Evolutionary conservation across 345 rosid species (phyloP).

Genomic region (Ricinus communis): DNA sequence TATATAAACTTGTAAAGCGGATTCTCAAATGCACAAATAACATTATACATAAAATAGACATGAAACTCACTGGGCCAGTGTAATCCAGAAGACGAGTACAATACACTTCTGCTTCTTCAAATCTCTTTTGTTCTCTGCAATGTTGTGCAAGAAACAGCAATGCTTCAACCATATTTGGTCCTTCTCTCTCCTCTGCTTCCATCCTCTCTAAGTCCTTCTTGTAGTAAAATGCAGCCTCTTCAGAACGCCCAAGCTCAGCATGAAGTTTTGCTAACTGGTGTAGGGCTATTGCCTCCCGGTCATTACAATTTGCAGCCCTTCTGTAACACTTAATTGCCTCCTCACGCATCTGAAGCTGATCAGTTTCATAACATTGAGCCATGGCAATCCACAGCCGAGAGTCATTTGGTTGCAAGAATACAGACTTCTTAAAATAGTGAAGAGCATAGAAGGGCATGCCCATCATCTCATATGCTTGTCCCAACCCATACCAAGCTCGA

Average conservation of each 20-base stretch:
- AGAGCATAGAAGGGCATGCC: constrained; percentile 92
- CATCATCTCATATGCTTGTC: constrained; percentile 98
- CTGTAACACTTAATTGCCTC: constrained; percentile 92
- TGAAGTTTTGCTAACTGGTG: constrained; percentile 81
- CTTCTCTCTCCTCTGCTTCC: constrained; percentile 97
- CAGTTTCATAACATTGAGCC: constrained; percentile 90
- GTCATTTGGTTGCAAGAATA: constrained; percentile 86
- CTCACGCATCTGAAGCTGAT: constrained; percentile 86
- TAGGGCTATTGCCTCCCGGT: constrained; percentile 89
- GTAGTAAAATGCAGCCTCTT: constrained; percentile 88
- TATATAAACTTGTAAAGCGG: background rate
- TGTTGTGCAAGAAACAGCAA: constrained; percentile 75
- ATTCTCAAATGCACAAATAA: background rate
- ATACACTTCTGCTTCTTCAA: constrained; percentile 93
- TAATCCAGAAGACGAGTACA: constrained; percentile 92
- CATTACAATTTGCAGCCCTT: constrained; percentile 78
- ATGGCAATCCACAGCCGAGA: constrained; percentile 96
- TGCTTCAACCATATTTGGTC: constrained; percentile 89
- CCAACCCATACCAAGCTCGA: constrained; percentile 97
- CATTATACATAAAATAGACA: background rate
- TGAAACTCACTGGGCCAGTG: constrained; percentile 77
- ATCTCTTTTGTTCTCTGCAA: constrained; percentile 60
- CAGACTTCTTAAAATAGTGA: constrained; percentile 86
- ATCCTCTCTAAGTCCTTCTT: constrained; percentile 87
- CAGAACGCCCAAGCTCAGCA: constrained; percentile 57